Base-by-base conservation (phyloP, 768 basidiomycete species). In the Leccinum incarnatum region DNA sequence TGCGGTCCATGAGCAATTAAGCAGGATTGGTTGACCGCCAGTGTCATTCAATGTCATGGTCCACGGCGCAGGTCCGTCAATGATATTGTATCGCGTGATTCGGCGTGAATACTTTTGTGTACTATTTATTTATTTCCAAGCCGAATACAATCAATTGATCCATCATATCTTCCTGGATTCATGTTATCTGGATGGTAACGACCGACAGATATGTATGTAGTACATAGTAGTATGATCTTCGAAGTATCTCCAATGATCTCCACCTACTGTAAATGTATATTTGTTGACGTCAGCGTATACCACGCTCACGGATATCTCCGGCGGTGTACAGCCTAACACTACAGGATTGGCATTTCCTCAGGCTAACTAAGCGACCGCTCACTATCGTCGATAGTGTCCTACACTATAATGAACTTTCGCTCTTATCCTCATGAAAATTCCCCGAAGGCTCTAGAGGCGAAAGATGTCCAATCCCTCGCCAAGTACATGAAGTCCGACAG, bases 401-500 rank as follows among this genome's bases (percentile, higher is more conserved):
- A 7, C 50, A 30, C 40, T 42, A 42, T 23, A n/a, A 25, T 71
- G 69, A 59, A 34, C 47, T 52, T 51, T 48, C 62, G 30, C 23
- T 40, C 9, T 8, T 53, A 53, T 51, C 19, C 56, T 2, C 30
- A 37, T 14, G 56, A 70, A 9, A 17, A 1, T 37, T 51, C 60
- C 19, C 56, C 60, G 19, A 71, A 54, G 29, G 47, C 62, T n/a
- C 68, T 79, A 11, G 70, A 76, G 15, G 73, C 49, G 15, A 69
- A 71, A 46, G 79, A 82, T 55, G 61, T 82, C 9, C 65, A 72
- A 10, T 75, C 76, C 1, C 71, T 91, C 10, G 87, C 84, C 4
- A 79, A 85, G 58, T 89, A 87, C 72, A 88, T 92, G 62, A 77
- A 84, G 60, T 88, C 88, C 1, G 76, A 83, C 32, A 72, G 78